Evolutionary conservation across 2,329 filamentous ascomycete genomes (phyloP).

Genomic region (Colletotrichum higginsianum): DNA sequence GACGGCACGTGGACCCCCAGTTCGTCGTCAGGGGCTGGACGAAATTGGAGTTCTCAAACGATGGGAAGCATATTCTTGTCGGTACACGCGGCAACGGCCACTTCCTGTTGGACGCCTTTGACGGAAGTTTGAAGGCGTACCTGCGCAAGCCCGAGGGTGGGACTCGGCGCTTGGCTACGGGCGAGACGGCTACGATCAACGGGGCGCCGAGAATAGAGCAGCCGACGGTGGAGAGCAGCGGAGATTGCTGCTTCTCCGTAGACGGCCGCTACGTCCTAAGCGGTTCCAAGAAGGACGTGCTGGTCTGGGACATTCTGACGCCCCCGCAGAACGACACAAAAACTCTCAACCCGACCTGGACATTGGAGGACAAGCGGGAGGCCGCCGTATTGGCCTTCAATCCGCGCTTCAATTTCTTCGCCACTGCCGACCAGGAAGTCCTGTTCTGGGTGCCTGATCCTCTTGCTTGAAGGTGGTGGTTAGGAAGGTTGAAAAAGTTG

Average conservation of each 20-base stretch:
- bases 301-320: constrained; percentile 87
- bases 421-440: constrained; percentile 88
- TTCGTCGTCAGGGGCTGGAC: constrained; percentile 83
- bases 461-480: constrained; percentile 57
- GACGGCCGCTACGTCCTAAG: constrained; percentile 92
- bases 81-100: constrained; percentile 89
- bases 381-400: constrained; percentile 88
- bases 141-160: constrained; percentile 72
- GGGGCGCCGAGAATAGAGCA: constrained; percentile 61
- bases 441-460: constrained; percentile 84
- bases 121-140: constrained; percentile 83
- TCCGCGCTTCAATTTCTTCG: constrained; percentile 91
- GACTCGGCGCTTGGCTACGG: constrained; percentile 66
- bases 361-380: constrained; percentile 76
- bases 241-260: constrained; percentile 90
- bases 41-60: constrained; percentile 94
- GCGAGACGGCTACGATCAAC: constrained; percentile 59
- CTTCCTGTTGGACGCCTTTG: constrained; percentile 94
- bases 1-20: constrained; percentile 64
- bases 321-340: constrained; percentile 66
- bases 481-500: neutral
- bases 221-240: constrained; percentile 68
- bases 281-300: constrained; percentile 80
- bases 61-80: constrained; percentile 88
- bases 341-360: constrained; percentile 74